These are phyloP conservation scores for Pseudogymnoascus sp. DNA, from an alignment of 2,329 filamentous ascomycete genomes.

Conservation along the genomic window DNA sequence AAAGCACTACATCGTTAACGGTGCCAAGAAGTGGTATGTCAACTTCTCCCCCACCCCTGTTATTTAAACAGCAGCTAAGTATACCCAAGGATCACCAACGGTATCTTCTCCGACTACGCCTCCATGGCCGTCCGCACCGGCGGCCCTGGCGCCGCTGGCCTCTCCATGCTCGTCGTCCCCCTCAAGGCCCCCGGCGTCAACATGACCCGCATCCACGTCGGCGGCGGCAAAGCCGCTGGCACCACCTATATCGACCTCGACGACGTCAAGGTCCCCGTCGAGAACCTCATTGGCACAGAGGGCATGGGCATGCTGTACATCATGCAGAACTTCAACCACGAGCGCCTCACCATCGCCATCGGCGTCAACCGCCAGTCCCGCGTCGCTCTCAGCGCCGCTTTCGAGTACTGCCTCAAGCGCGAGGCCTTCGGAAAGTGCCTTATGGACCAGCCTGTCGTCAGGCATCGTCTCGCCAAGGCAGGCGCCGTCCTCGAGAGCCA, in stretches of 20 bases:
- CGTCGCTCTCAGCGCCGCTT: conserved; percentile 50
- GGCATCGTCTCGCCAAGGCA: conserved; percentile 61
- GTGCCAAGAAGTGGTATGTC: conserved; percentile 61
- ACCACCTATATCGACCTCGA: conserved; percentile 71
- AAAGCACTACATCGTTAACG: conserved; percentile 61
- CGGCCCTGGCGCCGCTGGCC: conserved; percentile 48
- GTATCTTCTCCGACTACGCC: conserved; percentile 58
- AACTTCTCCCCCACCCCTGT: not conserved
- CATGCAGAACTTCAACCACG: conserved; percentile 76
- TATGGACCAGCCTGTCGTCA: conserved; percentile 66
- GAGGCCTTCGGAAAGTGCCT: conserved; percentile 60
- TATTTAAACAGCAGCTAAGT: not conserved
- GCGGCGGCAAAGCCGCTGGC: conserved; percentile 55
- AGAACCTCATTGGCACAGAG: conserved; percentile 62
- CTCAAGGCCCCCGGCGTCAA: conserved; percentile 59
- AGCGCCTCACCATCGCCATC: conserved; percentile 59
- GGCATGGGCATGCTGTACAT: conserved; percentile 65
- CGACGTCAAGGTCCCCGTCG: conserved; percentile 61
- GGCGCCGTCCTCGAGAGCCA: conserved; percentile 60
- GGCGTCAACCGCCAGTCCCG: conserved; percentile 53
- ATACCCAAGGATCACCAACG: conserved; percentile 53
- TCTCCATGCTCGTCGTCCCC: conserved; percentile 62
- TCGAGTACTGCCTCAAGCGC: conserved; percentile 55
- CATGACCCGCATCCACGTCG: conserved; percentile 59
- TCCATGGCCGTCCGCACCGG: conserved; percentile 69